Evolutionary conservation across 176 grass and related monocot species (phyloP).

Genomic region (Lolium rigidum): DNA sequence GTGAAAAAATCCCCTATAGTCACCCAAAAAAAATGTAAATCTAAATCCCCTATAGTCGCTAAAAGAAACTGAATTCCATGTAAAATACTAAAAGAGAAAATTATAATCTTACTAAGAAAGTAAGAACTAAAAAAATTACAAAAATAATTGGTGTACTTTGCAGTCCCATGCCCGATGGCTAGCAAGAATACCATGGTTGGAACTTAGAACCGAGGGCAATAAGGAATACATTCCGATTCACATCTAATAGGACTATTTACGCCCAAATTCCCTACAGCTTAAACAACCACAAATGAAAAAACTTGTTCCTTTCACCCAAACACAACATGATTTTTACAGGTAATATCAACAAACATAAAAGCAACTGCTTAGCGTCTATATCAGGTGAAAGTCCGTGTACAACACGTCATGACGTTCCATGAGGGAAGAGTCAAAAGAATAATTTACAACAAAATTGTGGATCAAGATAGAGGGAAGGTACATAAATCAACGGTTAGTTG

Average conservation of each 20-base stretch:
- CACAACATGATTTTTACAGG: constrained; percentile 41
- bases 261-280: neutral
- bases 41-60: too few relatives aligned
- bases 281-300: neutral
- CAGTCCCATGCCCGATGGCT: too few relatives aligned
- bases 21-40: too few relatives aligned
- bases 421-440: constrained; percentile 41
- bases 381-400: constrained; percentile 39
- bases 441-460: constrained; percentile 71
- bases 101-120: too few relatives aligned
- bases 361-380: constrained; percentile 14
- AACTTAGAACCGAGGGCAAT: neutral
- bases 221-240: neutral
- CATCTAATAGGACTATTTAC: neutral
- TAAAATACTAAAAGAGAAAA: too few relatives aligned
- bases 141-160: too few relatives aligned
- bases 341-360: constrained; percentile 14
- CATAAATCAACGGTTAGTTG: constrained; percentile 50
- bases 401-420: constrained; percentile 7
- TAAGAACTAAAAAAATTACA: too few relatives aligned
- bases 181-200: neutral
- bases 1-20: too few relatives aligned
- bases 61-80: too few relatives aligned
- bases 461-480: neutral
- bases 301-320: constrained; percentile 5